Evolutionary conservation across 2,329 filamentous ascomycete species (phyloP).

Genomic region (Ascochyta lentis): DNA sequence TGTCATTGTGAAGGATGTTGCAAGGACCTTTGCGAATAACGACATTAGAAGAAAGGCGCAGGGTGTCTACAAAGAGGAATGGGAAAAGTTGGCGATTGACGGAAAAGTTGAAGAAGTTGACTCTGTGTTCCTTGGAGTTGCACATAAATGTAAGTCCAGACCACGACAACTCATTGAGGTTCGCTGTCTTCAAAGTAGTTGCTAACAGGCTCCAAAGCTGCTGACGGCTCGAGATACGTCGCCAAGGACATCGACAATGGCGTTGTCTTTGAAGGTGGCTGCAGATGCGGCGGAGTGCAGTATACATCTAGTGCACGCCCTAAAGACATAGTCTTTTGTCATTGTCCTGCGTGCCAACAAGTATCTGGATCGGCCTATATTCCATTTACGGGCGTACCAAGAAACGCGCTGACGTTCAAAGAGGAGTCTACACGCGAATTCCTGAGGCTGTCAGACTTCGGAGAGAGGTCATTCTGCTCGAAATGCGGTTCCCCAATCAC

Average conservation of each 20-base stretch:
- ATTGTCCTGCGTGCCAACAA: slow-evolving; percentile 59
- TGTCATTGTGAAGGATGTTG: slow-evolving; percentile 35
- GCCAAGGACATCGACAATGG: slow-evolving; percentile 17
- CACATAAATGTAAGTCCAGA: slow-evolving; percentile 36
- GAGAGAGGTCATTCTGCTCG: slow-evolving; percentile 54
- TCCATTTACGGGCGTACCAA: slow-evolving; percentile 51
- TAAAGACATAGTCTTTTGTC: slow-evolving; percentile 50
- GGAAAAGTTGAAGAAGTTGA: slow-evolving; percentile 50
- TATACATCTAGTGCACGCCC: slow-evolving; percentile 51
- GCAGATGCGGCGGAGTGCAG: slow-evolving; percentile 52
- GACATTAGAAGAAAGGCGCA: slow-evolving; percentile 45
- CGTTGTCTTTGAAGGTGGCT: slow-evolving; percentile 50
- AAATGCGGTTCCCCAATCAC: slow-evolving; percentile 56
- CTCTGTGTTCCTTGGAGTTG: slow-evolving; percentile 49
- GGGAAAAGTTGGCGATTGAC: slow-evolving; percentile 46
- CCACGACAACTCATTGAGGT: not conserved
- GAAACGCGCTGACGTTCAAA: slow-evolving; percentile 45
- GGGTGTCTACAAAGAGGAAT: slow-evolving; percentile 46
- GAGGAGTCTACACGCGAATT: slow-evolving; percentile 37
- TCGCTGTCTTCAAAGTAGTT: not conserved
- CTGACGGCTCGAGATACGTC: slow-evolving; percentile 33
- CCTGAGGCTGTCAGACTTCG: slow-evolving; percentile 50
- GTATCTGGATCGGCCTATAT: slow-evolving; percentile 56
- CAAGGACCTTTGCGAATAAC: slow-evolving; percentile 37
- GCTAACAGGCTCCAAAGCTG: slow-evolving; percentile 26